Percentiles rank a stretch among this genome's conserved stretches.
These are phyloP conservation scores for Aureobasidium sp. DNA, from an alignment of 2,329 filamentous ascomycete genomes.

Conservation along the genomic window DNA sequence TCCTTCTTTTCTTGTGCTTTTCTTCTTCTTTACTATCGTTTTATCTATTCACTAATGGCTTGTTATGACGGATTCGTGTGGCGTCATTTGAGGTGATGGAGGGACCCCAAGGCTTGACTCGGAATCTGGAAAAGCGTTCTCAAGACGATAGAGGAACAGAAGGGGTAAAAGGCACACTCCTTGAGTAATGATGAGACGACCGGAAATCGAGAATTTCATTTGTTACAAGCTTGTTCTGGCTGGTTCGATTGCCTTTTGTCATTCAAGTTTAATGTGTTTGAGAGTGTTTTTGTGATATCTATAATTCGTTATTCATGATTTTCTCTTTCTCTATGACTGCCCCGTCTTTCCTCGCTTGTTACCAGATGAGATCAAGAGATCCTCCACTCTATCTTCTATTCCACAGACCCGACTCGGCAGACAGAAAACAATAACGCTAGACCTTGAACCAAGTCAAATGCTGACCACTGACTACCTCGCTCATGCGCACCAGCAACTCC, in stretches of 20 bases:
- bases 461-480: constrained; percentile 18
- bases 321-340: not conserved
- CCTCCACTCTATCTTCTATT: not conserved
- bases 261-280: not conserved
- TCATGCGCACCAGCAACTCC: constrained; percentile 28
- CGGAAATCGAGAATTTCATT: not conserved
- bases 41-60: not conserved
- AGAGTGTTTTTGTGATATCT: not conserved
- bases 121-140: not conserved
- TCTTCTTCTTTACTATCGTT: not conserved
- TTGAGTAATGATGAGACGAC: not conserved
- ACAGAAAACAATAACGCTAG: not conserved
- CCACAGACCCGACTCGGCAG: not conserved
- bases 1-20: not conserved
- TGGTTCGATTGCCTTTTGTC: no score
- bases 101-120: no score
- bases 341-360: no score
- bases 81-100: no score
- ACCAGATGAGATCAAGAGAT: not conserved
- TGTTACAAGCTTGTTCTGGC: not conserved
- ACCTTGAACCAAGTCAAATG: not conserved
- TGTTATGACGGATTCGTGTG: no score
- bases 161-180: not conserved
- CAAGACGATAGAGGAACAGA: not conserved
- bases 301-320: not conserved